phyloP scores from a whole-genome alignment of 176 grass and related monocot genomes.

The Sorghum bicolor region DNA sequence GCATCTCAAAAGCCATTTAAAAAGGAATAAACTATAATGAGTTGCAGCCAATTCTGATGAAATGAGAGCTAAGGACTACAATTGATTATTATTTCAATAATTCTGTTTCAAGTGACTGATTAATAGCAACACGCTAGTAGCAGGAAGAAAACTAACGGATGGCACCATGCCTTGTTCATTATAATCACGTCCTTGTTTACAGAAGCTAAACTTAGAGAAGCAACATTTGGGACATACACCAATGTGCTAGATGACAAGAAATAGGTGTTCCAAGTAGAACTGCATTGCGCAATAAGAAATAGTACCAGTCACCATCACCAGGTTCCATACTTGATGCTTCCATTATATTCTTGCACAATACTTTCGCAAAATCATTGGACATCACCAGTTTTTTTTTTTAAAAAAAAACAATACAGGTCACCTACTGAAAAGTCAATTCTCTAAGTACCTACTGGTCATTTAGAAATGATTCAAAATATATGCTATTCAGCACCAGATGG shows the following conservation, averaged over 20 bases:
- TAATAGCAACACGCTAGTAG: background rate
- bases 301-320: background rate
- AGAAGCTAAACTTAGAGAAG: background rate
- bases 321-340: background rate
- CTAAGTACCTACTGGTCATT: background rate
- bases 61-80: background rate
- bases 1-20: conserved; percentile 8
- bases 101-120: background rate
- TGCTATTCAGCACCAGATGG: background rate
- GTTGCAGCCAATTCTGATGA: no score
- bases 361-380: conserved; percentile 12
- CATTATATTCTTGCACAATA: background rate
- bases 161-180: background rate
- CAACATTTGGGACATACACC: background rate
- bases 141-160: background rate
- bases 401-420: background rate
- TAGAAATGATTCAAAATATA: conserved; percentile 17
- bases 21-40: no score
- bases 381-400: background rate
- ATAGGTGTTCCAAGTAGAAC: background rate
- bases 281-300: background rate
- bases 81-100: conserved; percentile 7
- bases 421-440: background rate
- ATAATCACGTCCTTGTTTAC: background rate
- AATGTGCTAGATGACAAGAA: background rate